phyloP scores from a whole-genome alignment of 139 green algal species.

The Haematococcus lacustris region DNA sequence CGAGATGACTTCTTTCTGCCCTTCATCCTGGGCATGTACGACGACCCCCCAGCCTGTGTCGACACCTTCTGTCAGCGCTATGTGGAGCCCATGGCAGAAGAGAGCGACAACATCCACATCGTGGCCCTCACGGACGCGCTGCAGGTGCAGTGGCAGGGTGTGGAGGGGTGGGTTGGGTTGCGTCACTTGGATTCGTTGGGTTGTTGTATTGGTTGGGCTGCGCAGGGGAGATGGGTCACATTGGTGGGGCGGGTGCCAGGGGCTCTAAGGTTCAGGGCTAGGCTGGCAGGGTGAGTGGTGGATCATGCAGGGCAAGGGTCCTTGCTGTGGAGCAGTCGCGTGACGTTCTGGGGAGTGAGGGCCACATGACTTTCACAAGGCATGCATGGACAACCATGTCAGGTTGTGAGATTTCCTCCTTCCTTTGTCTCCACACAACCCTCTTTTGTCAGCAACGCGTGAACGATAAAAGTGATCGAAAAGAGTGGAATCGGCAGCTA shows the following conservation, averaged over 20 bases:
- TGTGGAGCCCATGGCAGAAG: slow-evolving; percentile 86
- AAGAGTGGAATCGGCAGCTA: no score
- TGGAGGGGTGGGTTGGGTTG: background rate
- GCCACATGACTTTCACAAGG: no score
- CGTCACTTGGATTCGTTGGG: background rate
- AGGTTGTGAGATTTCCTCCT: no score
- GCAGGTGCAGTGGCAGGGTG: slow-evolving; percentile 29
- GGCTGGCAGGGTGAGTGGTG: background rate
- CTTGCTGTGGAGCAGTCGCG: no score
- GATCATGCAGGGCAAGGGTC: background rate
- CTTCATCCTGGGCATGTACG: slow-evolving; percentile 74
- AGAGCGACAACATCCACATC: slow-evolving; percentile 90
- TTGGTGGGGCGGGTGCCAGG: no score
- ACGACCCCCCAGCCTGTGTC: slow-evolving; percentile 50
- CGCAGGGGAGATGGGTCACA: background rate
- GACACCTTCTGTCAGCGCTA: slow-evolving; percentile 52
- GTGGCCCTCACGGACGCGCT: slow-evolving; percentile 87
- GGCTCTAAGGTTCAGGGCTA: background rate
- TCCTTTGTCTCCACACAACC: background rate
- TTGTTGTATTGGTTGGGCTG: background rate
- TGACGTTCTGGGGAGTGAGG: no score
- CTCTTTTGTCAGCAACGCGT: background rate
- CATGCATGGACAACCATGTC: no score
- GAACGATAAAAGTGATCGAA: background rate
- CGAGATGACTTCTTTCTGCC: slow-evolving; percentile 74